These are phyloP conservation scores for Ascochyta fabae DNA, from an alignment of 2,329 filamentous ascomycete species.

Conservation along the genomic window DNA sequence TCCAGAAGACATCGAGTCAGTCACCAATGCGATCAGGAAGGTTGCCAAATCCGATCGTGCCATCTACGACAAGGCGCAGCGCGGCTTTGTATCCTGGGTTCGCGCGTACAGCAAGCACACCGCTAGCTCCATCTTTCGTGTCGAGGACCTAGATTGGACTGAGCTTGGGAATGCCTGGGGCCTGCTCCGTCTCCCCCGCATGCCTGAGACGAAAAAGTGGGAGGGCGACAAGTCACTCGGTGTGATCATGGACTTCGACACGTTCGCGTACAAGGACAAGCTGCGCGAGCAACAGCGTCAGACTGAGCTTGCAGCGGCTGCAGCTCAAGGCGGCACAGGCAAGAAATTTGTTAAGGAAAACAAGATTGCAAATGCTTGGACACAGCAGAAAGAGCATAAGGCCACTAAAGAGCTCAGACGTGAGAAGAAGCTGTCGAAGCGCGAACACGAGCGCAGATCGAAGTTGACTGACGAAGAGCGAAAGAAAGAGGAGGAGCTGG, in stretches of 20 bases:
- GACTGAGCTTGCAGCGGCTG: constrained; percentile 40
- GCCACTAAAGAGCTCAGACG: constrained; percentile 40
- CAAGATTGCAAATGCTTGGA: constrained; percentile 43
- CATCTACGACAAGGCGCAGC: constrained; percentile 85
- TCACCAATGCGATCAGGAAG: constrained; percentile 67
- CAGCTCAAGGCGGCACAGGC: constrained; percentile 30
- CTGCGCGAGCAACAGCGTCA: constrained; percentile 51
- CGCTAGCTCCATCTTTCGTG: constrained; percentile 87
- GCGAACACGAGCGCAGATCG: constrained; percentile 37
- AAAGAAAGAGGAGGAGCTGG: constrained; percentile 44
- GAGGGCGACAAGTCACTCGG: constrained; percentile 53
- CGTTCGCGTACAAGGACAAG: constrained; percentile 55
- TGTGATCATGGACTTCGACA: constrained; percentile 50
- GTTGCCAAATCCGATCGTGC: constrained; percentile 67
- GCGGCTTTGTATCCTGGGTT: constrained; percentile 92
- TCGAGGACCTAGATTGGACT: constrained; percentile 82
- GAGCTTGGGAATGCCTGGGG: constrained; percentile 85
- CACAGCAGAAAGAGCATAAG: constrained; percentile 45
- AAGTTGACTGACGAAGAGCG: constrained; percentile 39
- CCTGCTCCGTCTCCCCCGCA: constrained; percentile 83
- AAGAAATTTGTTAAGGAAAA: constrained; percentile 36
- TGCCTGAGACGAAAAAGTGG: constrained; percentile 75
- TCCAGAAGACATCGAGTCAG: constrained; percentile 64
- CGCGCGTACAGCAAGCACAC: constrained; percentile 91
- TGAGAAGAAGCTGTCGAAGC: constrained; percentile 44